phyloP scores from a whole-genome alignment of 73 alveolate species.

The Tetrahymena malaccensis region DNA sequence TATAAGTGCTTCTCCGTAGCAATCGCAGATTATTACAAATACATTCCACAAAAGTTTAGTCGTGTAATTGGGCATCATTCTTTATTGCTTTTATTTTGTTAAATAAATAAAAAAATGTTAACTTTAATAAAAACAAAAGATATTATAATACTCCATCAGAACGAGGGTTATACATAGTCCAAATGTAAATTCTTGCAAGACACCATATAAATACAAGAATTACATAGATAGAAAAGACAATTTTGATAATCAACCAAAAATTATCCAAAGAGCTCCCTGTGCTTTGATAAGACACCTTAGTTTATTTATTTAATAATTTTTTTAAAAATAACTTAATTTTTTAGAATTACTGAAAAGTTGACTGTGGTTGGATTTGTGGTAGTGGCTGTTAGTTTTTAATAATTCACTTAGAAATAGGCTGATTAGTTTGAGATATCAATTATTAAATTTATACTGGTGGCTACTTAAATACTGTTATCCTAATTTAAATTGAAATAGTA shows the following conservation, averaged over 20 bases:
- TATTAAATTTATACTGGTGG: neutral
- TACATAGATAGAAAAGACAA: neutral
- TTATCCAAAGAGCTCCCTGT: neutral
- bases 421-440: neutral
- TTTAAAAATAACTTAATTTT: neutral
- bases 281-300: neutral
- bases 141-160: neutral
- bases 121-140: too few relatives aligned
- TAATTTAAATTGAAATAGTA: neutral
- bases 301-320: neutral
- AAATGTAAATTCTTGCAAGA: slow-evolving; percentile 2
- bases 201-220: neutral
- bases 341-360: neutral
- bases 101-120: neutral
- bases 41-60: neutral
- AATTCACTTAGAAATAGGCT: neutral
- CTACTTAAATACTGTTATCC: neutral
- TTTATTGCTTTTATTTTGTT: neutral
- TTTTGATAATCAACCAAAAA: slow-evolving; percentile 7
- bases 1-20: neutral
- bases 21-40: neutral
- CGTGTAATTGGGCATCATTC: neutral
- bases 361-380: neutral
- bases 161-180: slow-evolving; percentile 31
- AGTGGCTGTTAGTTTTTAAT: neutral